Conservation (phyloP, 1,139 yeast genomes). For the Eremothecium cymbalariae region DNA sequence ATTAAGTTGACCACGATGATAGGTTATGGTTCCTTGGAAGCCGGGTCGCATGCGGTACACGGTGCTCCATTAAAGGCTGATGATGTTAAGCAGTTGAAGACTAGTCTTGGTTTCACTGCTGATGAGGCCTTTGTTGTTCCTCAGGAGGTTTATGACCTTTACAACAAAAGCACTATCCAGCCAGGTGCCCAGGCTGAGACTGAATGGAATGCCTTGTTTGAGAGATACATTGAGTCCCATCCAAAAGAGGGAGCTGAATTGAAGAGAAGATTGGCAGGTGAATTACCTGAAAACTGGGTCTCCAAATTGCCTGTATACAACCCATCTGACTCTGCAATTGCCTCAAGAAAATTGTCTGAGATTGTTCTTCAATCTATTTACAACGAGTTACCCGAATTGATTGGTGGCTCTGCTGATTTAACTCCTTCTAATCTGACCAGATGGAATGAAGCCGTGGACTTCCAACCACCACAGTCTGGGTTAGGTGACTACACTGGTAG, state of each 20-base stretch:
- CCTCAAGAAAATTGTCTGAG: slow-evolving; percentile 94
- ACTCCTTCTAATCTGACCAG: slow-evolving; percentile 97
- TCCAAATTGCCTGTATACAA: slow-evolving; percentile 71
- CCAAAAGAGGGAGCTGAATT: slow-evolving; percentile 78
- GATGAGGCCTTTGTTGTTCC: slow-evolving; percentile 73
- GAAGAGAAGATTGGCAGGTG: slow-evolving; percentile 69
- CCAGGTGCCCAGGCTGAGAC: slow-evolving; percentile 59
- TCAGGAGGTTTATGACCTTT: slow-evolving; percentile 70
- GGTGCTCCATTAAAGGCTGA: slow-evolving; percentile 96
- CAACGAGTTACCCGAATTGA: slow-evolving; percentile 70
- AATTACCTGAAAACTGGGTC: slow-evolving; percentile 83
- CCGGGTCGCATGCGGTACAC: slow-evolving; percentile 91
- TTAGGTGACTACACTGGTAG: slow-evolving; percentile 89
- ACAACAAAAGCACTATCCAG: slow-evolving; percentile 48
- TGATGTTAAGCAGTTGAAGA: slow-evolving; percentile 83
- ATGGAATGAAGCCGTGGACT: slow-evolving; percentile 75
- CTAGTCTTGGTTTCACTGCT: slow-evolving; percentile 83
- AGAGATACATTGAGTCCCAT: slow-evolving; percentile 56
- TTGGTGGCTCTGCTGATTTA: slow-evolving; percentile 98
- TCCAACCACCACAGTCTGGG: slow-evolving; percentile 81
- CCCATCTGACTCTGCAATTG: slow-evolving; percentile 72
- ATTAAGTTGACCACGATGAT: slow-evolving; percentile 85
- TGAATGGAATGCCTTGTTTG: slow-evolving; percentile 65
- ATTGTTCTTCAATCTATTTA: slow-evolving; percentile 59
- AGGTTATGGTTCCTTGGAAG: slow-evolving; percentile 83